Evolutionary conservation across 208 protist genomes (phyloP).

Genomic region (Tritrichomonas foetus): DNA sequence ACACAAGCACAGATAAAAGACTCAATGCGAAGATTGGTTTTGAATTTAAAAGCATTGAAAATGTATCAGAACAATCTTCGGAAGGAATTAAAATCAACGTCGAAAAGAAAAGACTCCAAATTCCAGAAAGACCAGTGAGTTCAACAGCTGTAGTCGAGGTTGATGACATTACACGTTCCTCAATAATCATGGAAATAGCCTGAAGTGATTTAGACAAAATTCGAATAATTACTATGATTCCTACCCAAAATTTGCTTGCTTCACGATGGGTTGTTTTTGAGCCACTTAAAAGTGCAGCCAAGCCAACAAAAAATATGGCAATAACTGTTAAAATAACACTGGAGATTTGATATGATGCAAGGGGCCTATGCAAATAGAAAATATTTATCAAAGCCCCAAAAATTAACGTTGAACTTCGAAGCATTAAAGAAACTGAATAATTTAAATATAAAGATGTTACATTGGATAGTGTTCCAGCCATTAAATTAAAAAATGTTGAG

Average conservation of each 20-base stretch:
- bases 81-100: background rate
- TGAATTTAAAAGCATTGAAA: background rate
- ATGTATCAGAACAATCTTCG: background rate
- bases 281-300: background rate
- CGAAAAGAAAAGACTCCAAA: background rate
- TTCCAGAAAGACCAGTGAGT: background rate
- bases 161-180: slow-evolving; percentile 27
- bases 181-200: slow-evolving; percentile 23
- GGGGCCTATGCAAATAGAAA: background rate
- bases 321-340: background rate
- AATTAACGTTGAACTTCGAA: background rate
- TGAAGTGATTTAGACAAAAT: background rate
- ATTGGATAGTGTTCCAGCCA: background rate
- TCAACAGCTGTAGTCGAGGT: background rate
- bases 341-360: background rate
- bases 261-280: background rate
- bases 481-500: slow-evolving; percentile 22
- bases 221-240: background rate
- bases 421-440: slow-evolving; percentile 36
- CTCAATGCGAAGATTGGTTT: background rate
- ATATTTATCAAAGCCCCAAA: background rate
- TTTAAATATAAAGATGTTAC: background rate
- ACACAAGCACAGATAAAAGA: background rate
- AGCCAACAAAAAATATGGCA: background rate
- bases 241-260: background rate